phyloP scores from a whole-genome alignment of 768 basidiomycete genomes.

The Atractiella rhizophila region DNA sequence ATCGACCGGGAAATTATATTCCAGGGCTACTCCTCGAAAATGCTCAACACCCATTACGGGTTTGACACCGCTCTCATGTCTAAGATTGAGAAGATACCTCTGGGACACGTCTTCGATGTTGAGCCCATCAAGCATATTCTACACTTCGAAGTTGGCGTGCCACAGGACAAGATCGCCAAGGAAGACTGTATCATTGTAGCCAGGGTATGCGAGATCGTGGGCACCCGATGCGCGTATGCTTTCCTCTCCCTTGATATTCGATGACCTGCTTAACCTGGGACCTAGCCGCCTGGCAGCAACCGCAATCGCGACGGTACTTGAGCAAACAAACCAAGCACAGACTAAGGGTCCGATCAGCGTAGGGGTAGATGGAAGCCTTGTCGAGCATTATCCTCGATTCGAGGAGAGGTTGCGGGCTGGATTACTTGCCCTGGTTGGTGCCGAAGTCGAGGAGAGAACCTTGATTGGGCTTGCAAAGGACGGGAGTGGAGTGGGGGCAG shows the following conservation, averaged over 20 bases:
- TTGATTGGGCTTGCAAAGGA: slow-evolving; percentile 86
- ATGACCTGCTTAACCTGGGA: slow-evolving; percentile 60
- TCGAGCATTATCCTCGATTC: slow-evolving; percentile 78
- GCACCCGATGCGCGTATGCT: slow-evolving; percentile 61
- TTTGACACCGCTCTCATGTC: slow-evolving; percentile 49
- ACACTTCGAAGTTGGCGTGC: slow-evolving; percentile 36
- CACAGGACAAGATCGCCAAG: slow-evolving; percentile 29
- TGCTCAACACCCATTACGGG: slow-evolving; percentile 73
- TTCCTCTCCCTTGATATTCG: no score
- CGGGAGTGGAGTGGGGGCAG: slow-evolving; percentile 90
- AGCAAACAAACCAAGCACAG: slow-evolving; percentile 22
- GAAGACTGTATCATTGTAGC: slow-evolving; percentile 41
- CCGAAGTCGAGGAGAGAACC: slow-evolving; percentile 50
- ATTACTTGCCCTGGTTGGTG: slow-evolving; percentile 47
- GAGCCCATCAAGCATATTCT: slow-evolving; percentile 29
- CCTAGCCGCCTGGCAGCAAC: slow-evolving; percentile 74
- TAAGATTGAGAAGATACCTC: slow-evolving; percentile 14
- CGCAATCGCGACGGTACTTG: slow-evolving; percentile 37
- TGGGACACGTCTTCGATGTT: not conserved
- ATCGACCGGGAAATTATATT: slow-evolving; percentile 34
- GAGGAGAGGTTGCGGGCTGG: slow-evolving; percentile 47
- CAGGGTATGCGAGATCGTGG: slow-evolving; percentile 54
- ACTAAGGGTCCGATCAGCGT: slow-evolving; percentile 36
- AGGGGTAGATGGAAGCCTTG: slow-evolving; percentile 82
- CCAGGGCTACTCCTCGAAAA: slow-evolving; percentile 42